Evolutionary conservation across 2,329 filamentous ascomycete genomes (phyloP), one percentile per base, ranked within the genome.

Genomic region (Aureobasidium melanogenum): DNA sequence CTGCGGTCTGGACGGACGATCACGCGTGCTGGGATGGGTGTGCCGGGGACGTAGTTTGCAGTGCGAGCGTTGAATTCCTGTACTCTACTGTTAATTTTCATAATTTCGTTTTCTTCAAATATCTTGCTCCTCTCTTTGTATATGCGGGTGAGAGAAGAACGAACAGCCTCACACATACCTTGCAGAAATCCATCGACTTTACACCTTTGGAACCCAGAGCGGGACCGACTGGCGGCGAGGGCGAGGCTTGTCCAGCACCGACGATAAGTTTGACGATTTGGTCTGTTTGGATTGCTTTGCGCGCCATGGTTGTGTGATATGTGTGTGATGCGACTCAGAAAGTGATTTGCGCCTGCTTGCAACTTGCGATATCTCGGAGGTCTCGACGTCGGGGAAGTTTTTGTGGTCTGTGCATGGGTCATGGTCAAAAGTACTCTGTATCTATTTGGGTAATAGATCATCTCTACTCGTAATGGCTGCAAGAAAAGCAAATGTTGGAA

Each of bases 151-250:
- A n/a, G n/a, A n/a, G n/a, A n/a, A n/a, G n/a, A n/a, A n/a, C n/a
- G n/a, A n/a, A n/a, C n/a, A n/a, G n/a, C n/a, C n/a, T n/a, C n/a
- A n/a, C 15, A 47, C 34, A 62, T 74, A 96, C 93, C 83, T 97
- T 97, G 85, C 94, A 97, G 75, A 97, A 99, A 77, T 99, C 94
- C 88, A 99, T 99, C 62, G 89, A 95, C 81, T 99, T 99, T 65
- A 99, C 89, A 81, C 94, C 94, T 80, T 97, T 97, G 75, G 88
- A 93, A 78, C 94, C 94, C 66, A 99, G 83, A 59, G 94, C 94
- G 62, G 94, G 94, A 80, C 94, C 94, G 70, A 99, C 92, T 5
- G 94, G 94, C 36, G 94, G 94, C 77, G 91, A 95, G 32, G 94
- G 94, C 70, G 87, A 93, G 63, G 94, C 94, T 76, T 97, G 91